A percentile compares a stretch with the other conserved stretches of the same genome.
Evolutionary conservation across 352 stramenopile genomes (phyloP).

Genomic region (Blastocystis sp.): DNA sequence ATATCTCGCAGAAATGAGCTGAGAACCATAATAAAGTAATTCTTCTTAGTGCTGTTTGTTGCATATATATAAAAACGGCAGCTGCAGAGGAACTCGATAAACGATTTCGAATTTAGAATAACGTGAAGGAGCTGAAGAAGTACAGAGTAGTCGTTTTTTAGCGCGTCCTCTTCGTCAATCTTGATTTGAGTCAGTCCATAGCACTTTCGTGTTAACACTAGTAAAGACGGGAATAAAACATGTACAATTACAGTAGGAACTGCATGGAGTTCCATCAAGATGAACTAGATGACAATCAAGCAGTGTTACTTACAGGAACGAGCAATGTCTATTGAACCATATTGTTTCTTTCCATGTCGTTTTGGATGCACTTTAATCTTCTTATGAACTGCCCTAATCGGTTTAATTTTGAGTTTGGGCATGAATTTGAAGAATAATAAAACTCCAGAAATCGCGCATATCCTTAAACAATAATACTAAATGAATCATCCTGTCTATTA

Average conservation of each 20-base stretch:
- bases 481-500: background rate
- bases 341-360: background rate
- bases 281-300: background rate
- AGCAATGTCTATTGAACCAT: background rate
- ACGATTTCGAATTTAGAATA: constrained; percentile 30
- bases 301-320: background rate
- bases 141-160: background rate
- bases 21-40: background rate
- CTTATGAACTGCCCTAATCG: constrained; percentile 9
- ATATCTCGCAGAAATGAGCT: background rate
- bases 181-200: background rate
- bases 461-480: too few relatives aligned
- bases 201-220: constrained; percentile 1
- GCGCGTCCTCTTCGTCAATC: background rate
- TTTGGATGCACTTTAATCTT: background rate
- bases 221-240: background rate
- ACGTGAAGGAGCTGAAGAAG: background rate
- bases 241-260: background rate
- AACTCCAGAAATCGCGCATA: too few relatives aligned
- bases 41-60: background rate
- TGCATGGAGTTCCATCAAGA: constrained; percentile 4
- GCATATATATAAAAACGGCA: background rate
- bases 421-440: background rate
- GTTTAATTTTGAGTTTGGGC: background rate
- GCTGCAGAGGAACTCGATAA: constrained; percentile 39